These are phyloP conservation scores for Sphaceloma murrayae DNA, from an alignment of 2,329 filamentous ascomycete species.

Conservation along the genomic window DNA sequence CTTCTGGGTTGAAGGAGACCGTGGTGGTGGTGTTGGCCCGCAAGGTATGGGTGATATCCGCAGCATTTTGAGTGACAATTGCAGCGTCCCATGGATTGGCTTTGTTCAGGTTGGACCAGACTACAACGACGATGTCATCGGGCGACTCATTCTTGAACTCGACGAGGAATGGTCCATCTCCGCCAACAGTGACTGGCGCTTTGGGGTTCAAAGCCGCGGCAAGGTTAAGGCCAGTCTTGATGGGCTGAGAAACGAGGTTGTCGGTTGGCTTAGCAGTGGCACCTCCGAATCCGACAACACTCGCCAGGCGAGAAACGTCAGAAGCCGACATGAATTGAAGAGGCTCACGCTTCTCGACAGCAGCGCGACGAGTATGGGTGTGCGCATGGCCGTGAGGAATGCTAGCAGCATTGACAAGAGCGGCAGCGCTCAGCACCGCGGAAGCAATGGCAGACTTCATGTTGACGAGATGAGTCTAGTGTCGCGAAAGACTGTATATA, in stretches of 20 bases:
- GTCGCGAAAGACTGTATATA: not conserved
- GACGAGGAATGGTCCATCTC: slow-evolving; percentile 18
- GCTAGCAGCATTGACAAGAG: slow-evolving; percentile 18
- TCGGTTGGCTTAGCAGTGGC: not conserved
- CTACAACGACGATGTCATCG: slow-evolving; percentile 19
- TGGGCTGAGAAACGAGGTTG: slow-evolving; percentile 8
- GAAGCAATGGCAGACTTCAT: slow-evolving; percentile 16
- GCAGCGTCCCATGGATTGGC: slow-evolving; percentile 17
- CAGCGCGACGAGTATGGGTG: slow-evolving; percentile 8
- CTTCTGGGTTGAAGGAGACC: slow-evolving; percentile 17
- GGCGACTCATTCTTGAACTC: slow-evolving; percentile 20
- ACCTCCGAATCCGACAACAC: no score
- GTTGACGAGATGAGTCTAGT: not conserved
- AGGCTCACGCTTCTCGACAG: slow-evolving; percentile 15
- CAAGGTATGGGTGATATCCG: slow-evolving; percentile 19
- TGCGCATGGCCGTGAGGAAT: slow-evolving; percentile 15
- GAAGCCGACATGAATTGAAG: slow-evolving; percentile 15
- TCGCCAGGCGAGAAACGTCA: no score
- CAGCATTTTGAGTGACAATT: slow-evolving; percentile 15
- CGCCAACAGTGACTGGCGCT: slow-evolving; percentile 16
- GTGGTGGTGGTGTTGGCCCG: slow-evolving; percentile 15
- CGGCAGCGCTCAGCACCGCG: slow-evolving; percentile 16
- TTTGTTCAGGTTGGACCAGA: slow-evolving; percentile 17
- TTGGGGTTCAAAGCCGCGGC: slow-evolving; percentile 11
- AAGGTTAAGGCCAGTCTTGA: slow-evolving; percentile 18